Conservation (phyloP, 192 early-diverging fungal species). For the Backusella luteola region DNA sequence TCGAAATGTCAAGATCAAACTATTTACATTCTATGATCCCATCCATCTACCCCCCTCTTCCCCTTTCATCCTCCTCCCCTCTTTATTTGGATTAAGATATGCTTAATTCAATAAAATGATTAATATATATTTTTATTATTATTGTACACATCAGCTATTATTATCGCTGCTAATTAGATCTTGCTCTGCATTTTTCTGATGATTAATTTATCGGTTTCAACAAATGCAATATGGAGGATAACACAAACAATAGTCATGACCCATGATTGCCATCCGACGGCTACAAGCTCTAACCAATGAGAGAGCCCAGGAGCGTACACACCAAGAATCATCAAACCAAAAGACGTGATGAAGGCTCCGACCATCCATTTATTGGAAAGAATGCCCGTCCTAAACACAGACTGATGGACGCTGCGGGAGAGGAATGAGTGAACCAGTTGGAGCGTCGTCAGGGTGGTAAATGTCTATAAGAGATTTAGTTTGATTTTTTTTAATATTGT, state of each 20-base stretch:
- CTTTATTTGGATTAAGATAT: background rate
- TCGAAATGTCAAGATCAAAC: background rate
- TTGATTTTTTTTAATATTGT: background rate
- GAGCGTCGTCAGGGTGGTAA: constrained; percentile 78
- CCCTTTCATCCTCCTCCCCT: background rate
- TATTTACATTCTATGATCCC: background rate
- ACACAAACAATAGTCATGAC: constrained; percentile 59
- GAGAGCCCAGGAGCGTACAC: constrained; percentile 67
- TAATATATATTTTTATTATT: background rate
- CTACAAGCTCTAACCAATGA: constrained; percentile 53
- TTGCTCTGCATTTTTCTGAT: constrained; percentile 32
- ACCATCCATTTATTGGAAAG: constrained; percentile 82
- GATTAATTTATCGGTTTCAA: constrained; percentile 59
- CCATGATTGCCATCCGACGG: constrained; percentile 62
- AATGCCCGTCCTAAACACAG: constrained; percentile 75
- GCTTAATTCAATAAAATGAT: constrained; percentile 4
- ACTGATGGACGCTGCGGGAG: constrained; percentile 68
- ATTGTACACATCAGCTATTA: background rate
- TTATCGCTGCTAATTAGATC: constrained; percentile 6
- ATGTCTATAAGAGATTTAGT: constrained; percentile 51
- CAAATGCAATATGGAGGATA: constrained; percentile 52
- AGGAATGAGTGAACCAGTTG: constrained; percentile 90
- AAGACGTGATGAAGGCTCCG: constrained; percentile 66
- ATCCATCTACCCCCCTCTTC: background rate
- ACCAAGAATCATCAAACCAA: constrained; percentile 71